These are phyloP conservation scores for Nepenthes mirabilis DNA, from an alignment of 148 eudicot species.

Conservation along the genomic window DNA sequence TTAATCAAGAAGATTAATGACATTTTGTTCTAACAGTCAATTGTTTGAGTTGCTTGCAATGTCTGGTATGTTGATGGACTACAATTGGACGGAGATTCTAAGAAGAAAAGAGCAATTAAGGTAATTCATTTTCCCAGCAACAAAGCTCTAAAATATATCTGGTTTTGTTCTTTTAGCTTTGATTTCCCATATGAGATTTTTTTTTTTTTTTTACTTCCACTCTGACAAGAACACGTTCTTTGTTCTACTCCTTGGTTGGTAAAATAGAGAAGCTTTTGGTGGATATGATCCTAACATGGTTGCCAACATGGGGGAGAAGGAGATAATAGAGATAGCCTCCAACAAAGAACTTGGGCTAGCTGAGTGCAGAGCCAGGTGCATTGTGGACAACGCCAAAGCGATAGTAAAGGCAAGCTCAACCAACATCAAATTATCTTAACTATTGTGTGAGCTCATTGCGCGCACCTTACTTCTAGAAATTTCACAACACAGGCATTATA, in stretches of 20 bases:
- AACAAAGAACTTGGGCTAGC: conserved; percentile 59
- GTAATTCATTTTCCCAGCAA: conserved; percentile 12
- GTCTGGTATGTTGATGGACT: conserved; percentile 94
- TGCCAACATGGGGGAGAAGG: conserved; percentile 69
- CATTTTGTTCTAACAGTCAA: conserved; percentile 31
- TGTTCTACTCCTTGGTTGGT: not conserved
- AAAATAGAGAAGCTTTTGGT: conserved; percentile 58
- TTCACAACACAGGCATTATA: not conserved
- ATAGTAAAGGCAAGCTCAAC: conserved; percentile 48
- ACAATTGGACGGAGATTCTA: conserved; percentile 91
- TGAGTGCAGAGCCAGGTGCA: conserved; percentile 81
- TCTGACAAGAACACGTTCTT: not conserved
- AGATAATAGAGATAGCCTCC: conserved; percentile 48
- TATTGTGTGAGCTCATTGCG: too few relatives aligned
- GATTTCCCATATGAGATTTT: not conserved
- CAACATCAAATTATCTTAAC: too few relatives aligned
- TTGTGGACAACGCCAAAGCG: conserved; percentile 86
- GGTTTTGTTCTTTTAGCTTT: not conserved
- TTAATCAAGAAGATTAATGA: not conserved
- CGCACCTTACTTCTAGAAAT: not conserved
- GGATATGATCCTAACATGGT: conserved; percentile 66
- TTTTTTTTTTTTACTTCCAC: not conserved
- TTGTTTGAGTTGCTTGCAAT: conserved; percentile 81
- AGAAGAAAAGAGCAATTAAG: conserved; percentile 57
- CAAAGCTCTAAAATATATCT: not conserved